Conservation (phyloP, 169 alveolate genomes). For the Miamiensis avidus region DNA sequence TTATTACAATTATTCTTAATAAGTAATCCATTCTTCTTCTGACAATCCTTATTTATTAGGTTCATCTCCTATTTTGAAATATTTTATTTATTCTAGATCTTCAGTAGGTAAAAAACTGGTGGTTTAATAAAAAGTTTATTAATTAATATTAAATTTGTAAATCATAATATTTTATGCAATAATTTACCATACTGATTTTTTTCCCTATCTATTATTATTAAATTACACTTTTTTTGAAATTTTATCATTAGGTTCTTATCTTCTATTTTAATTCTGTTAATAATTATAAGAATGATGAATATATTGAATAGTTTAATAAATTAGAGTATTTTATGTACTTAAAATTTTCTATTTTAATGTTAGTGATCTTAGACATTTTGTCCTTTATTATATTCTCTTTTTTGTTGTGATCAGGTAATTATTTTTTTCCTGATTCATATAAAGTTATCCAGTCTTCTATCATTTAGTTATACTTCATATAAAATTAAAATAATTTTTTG, state of each 20-base stretch:
- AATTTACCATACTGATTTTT: too few relatives aligned
- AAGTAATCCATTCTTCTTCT: not conserved
- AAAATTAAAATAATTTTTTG: not conserved
- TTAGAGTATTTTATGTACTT: not conserved
- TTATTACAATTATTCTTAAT: too few relatives aligned
- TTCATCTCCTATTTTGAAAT: not conserved
- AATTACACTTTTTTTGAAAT: too few relatives aligned
- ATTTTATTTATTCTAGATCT: not conserved
- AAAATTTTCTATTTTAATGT: too few relatives aligned
- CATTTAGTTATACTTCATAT: too few relatives aligned
- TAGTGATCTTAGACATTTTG: too few relatives aligned
- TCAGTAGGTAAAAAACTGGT: not conserved
- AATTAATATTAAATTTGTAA: too few relatives aligned
- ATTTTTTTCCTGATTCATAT: not conserved
- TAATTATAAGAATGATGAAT: too few relatives aligned
- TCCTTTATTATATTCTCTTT: too few relatives aligned
- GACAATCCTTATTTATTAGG: not conserved
- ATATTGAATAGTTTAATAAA: not conserved
- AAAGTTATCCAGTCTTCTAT: not conserved
- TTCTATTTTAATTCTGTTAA: not conserved
- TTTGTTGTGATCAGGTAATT: not conserved
- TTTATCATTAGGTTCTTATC: not conserved
- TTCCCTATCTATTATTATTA: not conserved
- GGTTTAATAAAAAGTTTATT: too few relatives aligned
- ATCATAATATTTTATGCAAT: too few relatives aligned